Evolutionary conservation across 257 asterid species (phyloP), one percentile per base, ranked within the genome.

Genomic region (Solanum pimpinellifolium): DNA sequence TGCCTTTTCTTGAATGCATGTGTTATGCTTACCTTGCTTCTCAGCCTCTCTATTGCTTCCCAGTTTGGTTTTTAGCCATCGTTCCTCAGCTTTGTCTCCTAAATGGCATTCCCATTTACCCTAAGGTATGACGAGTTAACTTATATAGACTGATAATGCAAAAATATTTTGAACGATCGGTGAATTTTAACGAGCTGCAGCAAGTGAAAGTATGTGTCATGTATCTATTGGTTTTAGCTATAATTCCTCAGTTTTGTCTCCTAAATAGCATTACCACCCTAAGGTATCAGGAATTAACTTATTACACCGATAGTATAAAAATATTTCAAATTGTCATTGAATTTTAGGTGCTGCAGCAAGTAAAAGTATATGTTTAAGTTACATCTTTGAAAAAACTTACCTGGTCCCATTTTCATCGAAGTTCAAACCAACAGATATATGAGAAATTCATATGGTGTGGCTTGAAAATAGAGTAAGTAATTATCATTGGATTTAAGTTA

Each of bases 81-180:
- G 31, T 89, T 15, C 92, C 92, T 14, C 92, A 90, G 85, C 83
- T 89, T 31, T 89, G 89, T 83, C 84, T 89, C 11, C 46, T 89
- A 46, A 85, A 78, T 18, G 84, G 77, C 83, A 72, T 90, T 78
- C 83, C 92, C 39, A 83, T 89, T 44, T 89, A 88, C 83, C 92
- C 90, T 2, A 35, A 23, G 89, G 85, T 90, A 85, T 42, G 83
- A 75, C n/a, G 23, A 75, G n/a, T 41, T 1, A n/a, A 76, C 37
- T 76, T 76, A 13, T 42, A 76, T 75, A 41, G 5, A 2, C 10
- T 75, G 7, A 21, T 23, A 76, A 2, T n/a, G 83, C 37, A 42
- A 76, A 74, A 11, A 11, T 20, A 21, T 21, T 74, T 74, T 74
- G 44, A 74, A 37, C 9, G 49, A 3, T 37, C 2, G 6, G 18